Conservation (phyloP, 2,329 filamentous ascomycete genomes). For the Aspergillus sp. region DNA sequence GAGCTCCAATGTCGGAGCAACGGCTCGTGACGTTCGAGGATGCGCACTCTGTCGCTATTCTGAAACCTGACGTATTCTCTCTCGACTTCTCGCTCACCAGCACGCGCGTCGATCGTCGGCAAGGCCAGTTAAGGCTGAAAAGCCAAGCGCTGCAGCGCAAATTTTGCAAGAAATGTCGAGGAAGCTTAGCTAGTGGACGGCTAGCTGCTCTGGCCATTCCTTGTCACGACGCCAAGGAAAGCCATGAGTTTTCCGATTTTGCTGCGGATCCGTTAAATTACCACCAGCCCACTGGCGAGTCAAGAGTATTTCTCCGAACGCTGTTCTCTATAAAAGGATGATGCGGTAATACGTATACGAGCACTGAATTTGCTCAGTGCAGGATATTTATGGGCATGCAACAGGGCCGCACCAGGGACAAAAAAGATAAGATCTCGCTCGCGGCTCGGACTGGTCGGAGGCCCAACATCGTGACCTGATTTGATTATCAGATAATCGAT, state of each 20-base stretch:
- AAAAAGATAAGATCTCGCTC: neutral
- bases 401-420: too few species aligned
- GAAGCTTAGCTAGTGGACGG: neutral
- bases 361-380: too few species aligned
- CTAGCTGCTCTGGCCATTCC: neutral
- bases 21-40: neutral
- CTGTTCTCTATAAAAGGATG: too few species aligned
- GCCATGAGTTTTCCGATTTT: neutral
- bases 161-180: neutral
- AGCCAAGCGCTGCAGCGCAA: neutral
- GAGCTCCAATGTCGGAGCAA: neutral
- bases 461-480: neutral
- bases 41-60: neutral
- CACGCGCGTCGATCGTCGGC: neutral
- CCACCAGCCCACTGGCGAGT: too few species aligned
- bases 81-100: neutral
- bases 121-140: neutral
- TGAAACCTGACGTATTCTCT: too few species aligned
- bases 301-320: too few species aligned
- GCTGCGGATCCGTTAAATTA: neutral
- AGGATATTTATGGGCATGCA: too few species aligned
- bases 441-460: neutral
- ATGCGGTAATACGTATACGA: neutral
- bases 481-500: constrained; percentile 10
- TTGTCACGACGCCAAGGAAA: neutral